Evolutionary conservation across 768 basidiomycete genomes (phyloP).

Genomic region (Rhodocollybia butyracea): DNA sequence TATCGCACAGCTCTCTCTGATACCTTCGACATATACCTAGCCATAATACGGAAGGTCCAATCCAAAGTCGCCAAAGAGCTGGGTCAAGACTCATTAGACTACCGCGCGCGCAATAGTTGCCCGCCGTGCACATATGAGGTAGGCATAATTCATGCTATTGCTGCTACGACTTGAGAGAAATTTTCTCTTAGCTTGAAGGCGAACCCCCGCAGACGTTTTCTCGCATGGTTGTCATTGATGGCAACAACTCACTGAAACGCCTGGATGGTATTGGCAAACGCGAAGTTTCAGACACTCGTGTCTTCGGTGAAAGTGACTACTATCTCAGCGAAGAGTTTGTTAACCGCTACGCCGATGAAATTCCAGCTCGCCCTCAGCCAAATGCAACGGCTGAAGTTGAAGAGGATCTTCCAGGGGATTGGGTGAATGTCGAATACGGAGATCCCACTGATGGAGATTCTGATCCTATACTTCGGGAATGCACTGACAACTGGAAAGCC

Average conservation of each 20-base stretch:
- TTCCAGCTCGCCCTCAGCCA: conserved; percentile 9
- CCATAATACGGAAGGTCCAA: conserved; percentile 13
- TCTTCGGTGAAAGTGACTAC: conserved; percentile 11
- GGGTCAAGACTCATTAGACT: conserved; percentile 16
- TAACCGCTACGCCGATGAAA: conserved; percentile 27
- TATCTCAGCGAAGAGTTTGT: conserved; percentile 16
- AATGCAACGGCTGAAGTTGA: background rate
- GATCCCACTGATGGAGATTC: background rate
- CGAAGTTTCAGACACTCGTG: conserved; percentile 9
- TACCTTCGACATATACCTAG: conserved; percentile 25
- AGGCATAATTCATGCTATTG: background rate
- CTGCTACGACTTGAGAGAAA: background rate
- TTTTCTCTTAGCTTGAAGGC: background rate
- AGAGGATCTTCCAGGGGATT: conserved; percentile 14
- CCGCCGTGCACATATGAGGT: conserved; percentile 13
- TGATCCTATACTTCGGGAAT: too few relatives aligned
- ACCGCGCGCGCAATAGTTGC: conserved; percentile 17
- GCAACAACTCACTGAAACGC: too few relatives aligned
- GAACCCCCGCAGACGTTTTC: conserved; percentile 5
- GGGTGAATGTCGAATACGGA: conserved; percentile 1
- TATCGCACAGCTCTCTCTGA: conserved; percentile 19
- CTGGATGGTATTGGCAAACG: conserved; percentile 1
- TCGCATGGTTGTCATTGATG: too few relatives aligned
- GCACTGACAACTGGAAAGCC: too few relatives aligned
- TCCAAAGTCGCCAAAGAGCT: conserved; percentile 7